These are phyloP conservation scores for Cryphonectria carpinicola DNA, from an alignment of 2,329 filamentous ascomycete species.

Conservation along the genomic window DNA sequence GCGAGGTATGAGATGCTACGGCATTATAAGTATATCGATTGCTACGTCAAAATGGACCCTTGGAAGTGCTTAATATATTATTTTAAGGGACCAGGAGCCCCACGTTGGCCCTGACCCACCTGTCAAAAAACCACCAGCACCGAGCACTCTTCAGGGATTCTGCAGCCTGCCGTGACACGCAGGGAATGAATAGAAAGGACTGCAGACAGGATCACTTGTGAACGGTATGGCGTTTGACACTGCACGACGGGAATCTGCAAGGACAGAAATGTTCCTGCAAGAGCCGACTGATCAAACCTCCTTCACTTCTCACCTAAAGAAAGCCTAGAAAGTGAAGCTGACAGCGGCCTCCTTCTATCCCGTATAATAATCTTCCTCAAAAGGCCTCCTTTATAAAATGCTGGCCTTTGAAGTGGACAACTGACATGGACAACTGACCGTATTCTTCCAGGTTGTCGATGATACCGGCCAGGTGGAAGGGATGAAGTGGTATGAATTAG, in stretches of 20 bases:
- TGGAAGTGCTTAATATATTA: background rate
- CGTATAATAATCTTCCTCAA: background rate
- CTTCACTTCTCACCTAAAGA: background rate
- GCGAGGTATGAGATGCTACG: background rate
- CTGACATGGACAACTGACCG: too few species aligned
- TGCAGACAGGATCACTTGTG: background rate
- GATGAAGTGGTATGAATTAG: background rate
- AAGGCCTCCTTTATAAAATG: background rate
- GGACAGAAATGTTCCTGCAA: background rate
- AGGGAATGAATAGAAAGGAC: background rate
- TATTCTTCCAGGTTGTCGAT: background rate
- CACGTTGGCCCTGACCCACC: background rate
- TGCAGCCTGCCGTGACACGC: background rate
- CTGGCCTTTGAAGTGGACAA: background rate
- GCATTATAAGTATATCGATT: background rate
- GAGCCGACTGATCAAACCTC: background rate
- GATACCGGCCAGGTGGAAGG: background rate
- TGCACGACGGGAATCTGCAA: background rate
- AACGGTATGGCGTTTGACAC: background rate
- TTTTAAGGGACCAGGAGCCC: constrained; percentile 1
- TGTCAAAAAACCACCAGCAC: background rate
- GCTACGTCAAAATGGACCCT: constrained; percentile 8
- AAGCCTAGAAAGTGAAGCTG: background rate
- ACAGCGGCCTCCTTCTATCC: background rate
- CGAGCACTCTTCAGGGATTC: background rate